Conservation (phyloP, 306 rosid species). For the Lupinus albus region DNA sequence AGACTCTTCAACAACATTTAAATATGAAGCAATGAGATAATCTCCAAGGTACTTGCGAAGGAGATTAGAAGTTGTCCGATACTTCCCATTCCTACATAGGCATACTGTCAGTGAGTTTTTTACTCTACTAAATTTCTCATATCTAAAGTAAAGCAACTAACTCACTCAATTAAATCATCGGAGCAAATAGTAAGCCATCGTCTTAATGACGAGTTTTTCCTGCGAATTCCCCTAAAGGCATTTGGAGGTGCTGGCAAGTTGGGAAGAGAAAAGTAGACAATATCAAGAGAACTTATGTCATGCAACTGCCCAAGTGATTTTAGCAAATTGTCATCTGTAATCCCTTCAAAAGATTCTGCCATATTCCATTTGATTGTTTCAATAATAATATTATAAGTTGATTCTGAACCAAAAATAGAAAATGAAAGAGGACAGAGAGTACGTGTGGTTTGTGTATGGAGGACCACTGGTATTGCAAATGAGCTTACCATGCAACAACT, state of each 20-base stretch:
- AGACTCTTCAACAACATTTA: conserved; percentile 78
- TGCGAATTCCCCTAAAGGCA: conserved; percentile 80
- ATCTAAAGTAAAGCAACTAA: conserved; percentile 30
- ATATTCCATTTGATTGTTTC: conserved; percentile 45
- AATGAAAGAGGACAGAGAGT: conserved; percentile 23
- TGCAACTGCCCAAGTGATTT: conserved; percentile 61
- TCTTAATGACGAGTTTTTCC: conserved; percentile 81
- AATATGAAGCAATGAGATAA: conserved; percentile 79
- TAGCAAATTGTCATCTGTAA: conserved; percentile 62
- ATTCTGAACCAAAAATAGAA: conserved; percentile 34
- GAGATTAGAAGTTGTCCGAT: conserved; percentile 58
- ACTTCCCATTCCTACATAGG: conserved; percentile 70
- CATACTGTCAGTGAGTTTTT: conserved; percentile 23
- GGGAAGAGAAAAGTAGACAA: conserved; percentile 64
- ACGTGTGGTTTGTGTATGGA: conserved; percentile 33
- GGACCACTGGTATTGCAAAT: conserved; percentile 22
- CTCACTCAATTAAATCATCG: conserved; percentile 77
- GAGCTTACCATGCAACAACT: conserved; percentile 75
- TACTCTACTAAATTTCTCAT: conserved; percentile 10
- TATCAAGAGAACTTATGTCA: conserved; percentile 56
- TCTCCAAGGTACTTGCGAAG: conserved; percentile 97
- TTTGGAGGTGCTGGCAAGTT: conserved; percentile 82
- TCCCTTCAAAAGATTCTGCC: conserved; percentile 71
- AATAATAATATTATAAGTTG: conserved; percentile 27
- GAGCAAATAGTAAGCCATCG: conserved; percentile 97